These are phyloP conservation scores for Fusarium scirpi DNA, from an alignment of 2,329 filamentous ascomycete species.

Conservation along the genomic window DNA sequence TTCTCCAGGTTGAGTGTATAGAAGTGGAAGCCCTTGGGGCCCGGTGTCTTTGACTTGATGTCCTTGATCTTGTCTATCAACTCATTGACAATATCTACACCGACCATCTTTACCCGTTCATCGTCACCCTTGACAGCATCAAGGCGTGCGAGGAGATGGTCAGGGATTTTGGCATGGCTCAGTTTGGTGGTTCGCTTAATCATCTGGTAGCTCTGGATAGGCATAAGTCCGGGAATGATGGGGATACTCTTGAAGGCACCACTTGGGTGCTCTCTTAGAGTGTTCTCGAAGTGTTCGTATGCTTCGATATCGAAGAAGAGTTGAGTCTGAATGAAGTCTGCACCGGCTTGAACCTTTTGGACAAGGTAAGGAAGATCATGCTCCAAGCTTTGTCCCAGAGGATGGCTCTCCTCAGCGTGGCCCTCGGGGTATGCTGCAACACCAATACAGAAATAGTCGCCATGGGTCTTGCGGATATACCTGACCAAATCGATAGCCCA, in stretches of 20 bases:
- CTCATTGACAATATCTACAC: constrained; percentile 85
- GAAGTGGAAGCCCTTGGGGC: constrained; percentile 90
- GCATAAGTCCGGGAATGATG: constrained; percentile 96
- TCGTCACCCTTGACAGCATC: constrained; percentile 82
- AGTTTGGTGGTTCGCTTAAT: constrained; percentile 93
- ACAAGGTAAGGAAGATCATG: constrained; percentile 89
- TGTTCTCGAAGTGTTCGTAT: constrained; percentile 83
- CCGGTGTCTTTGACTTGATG: constrained; percentile 66
- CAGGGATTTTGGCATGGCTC: constrained; percentile 86
- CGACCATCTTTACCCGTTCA: constrained; percentile 82
- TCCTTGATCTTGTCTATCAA: constrained; percentile 82
- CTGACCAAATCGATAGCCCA: constrained; percentile 90
- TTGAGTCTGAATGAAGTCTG: constrained; percentile 99
- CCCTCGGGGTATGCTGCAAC: constrained; percentile 96
- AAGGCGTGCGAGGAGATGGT: constrained; percentile 75
- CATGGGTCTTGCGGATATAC: constrained; percentile 87
- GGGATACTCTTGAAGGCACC: constrained; percentile 87
- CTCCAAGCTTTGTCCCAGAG: constrained; percentile 74
- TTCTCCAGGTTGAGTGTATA: constrained; percentile 98
- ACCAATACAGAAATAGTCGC: constrained; percentile 95
- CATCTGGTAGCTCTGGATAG: constrained; percentile 97
- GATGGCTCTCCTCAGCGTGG: constrained; percentile 90
- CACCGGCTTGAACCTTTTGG: constrained; percentile 90
- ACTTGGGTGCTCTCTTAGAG: constrained; percentile 82
- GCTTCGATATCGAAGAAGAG: constrained; percentile 92